Evolutionary conservation across 495 filamentous ascomycete genomes (phyloP), one percentile per base, ranked within the genome.

Genomic region (Penicillium turbatum): DNA sequence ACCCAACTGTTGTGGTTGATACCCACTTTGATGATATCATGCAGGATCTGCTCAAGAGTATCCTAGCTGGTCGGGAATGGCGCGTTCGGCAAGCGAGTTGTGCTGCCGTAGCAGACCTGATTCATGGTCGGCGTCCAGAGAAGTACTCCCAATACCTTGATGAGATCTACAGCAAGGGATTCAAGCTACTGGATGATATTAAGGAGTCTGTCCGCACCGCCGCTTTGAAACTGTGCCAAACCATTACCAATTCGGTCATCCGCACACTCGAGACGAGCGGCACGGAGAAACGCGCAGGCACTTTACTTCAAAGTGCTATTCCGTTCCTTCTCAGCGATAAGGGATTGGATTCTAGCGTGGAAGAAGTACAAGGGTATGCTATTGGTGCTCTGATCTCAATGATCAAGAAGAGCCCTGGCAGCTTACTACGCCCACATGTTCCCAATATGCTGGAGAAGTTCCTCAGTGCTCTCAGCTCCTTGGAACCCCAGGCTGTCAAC

Each of bases 291-390:
- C 78, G 72, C 48, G 86, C 90, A 2, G 80, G 78, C 24, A 80
- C 82, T 5, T 89, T 97, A 84, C 79, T 98, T 45, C 79, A 83
- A 48, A 82, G 88, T 54, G 86, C 92, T 7, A 76, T 98, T 39
- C 92, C 93, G 7, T 97, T 97, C 73, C 72, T 98, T 4, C 78
- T 96, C 5, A 93, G 92, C n/a, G 80, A 86, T 35, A 86, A 88
- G 41, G 93, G 90, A 9, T 80, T 97, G 36, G 92, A 97, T 61
- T 95, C 88, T 35, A 81, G 82, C 24, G 90, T 89, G 9, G 73
- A 91, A 56, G 93, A 97, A 31, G 90, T 96, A 7, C 89, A 89
- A 64, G 66, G 61, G 11, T 85, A 89, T 60, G 77, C 86, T 2
- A 83, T 88, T 37, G 77, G 80, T 40, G 92, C 92, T 0, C 75